Base-by-base conservation (phyloP, 1,284 basidiomycete species). In the Ceraceosorus guamensis region DNA sequence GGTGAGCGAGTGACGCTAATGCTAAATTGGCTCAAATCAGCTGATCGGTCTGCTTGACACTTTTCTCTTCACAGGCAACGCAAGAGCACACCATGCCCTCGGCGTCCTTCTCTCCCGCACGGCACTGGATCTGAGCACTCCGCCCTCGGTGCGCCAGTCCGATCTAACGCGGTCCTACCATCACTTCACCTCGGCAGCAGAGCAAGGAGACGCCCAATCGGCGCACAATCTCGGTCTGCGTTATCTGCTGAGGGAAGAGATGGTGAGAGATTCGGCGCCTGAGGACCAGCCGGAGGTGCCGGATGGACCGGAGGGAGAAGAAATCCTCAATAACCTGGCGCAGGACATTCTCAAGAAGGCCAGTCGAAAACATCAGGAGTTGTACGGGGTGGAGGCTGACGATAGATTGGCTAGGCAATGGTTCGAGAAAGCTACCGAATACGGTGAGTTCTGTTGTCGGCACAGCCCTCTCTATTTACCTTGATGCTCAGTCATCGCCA, bases 171-270 rank as follows among this genome's bases (percentile, higher is more conserved):
- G 39, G 30, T 35, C 52, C 6, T 11, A 46, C 13, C 32, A 57
- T 24, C 55, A 57, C 53, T 57, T 57, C 37, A 16, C 34, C 24
- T 8, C 24, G 16, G 55, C 52, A 2, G 55, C 55, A 5, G 33
- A 53, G 24, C 18, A 35, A 18, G 55, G 55, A 16, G 55, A 57
- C 39, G 8, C 52, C 13, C 55, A 57, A 45, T 46, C 44, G 32
- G 55, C 55, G 16, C 55, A 57, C 24, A 54, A 55, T 16, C 52
- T 53, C 13, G 55, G 55, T 24, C 31, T 57, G 43, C 51, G 55
- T 8, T 56, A 55, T 31, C 52, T 57, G 32, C 46, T 57, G 7
- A 14, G 44, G 16, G 52, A 57, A 13, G 55, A 53, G 30, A 33
- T 53, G 32, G 10, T 53, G 16, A 33, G 33, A 13, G 39, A 53